Evolutionary conservation across 1,284 basidiomycete genomes (phyloP).

Genomic region (Salmacisia buchloeana): DNA sequence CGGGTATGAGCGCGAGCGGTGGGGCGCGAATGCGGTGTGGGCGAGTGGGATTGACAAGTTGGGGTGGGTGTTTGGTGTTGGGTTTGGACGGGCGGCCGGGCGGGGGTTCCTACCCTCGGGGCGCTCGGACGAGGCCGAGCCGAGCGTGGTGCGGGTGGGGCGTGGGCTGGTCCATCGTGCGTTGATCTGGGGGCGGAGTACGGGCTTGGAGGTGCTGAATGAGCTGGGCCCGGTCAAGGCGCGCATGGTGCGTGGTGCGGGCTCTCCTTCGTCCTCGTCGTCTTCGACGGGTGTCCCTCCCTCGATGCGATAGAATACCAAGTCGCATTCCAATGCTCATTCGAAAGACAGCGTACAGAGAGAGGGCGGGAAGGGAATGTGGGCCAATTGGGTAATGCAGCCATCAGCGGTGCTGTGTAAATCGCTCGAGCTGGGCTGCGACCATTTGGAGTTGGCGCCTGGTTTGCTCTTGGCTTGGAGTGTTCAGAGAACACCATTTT

Average conservation of each 20-base stretch:
- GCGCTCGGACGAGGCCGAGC: constrained; percentile 12
- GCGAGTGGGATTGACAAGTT: constrained; percentile 44
- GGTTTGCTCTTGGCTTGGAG: background rate
- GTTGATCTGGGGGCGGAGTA: constrained; percentile 43
- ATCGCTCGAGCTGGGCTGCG: constrained; percentile 9
- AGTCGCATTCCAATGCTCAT: no score
- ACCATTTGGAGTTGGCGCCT: background rate
- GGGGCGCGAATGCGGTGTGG: constrained; percentile 45
- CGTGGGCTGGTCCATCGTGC: constrained; percentile 25
- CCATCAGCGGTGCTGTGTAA: background rate
- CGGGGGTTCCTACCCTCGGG: constrained; percentile 8
- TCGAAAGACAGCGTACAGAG: no score
- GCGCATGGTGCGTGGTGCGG: constrained; percentile 16
- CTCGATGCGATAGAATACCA: background rate
- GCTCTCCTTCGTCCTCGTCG: background rate
- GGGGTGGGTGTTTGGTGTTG: constrained; percentile 37
- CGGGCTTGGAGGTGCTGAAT: constrained; percentile 46
- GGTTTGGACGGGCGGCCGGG: constrained; percentile 26
- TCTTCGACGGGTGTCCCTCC: background rate
- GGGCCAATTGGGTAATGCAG: constrained; percentile 9
- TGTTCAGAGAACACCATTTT: background rate
- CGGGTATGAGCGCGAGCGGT: constrained; percentile 37
- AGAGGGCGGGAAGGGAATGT: background rate
- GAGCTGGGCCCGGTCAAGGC: constrained; percentile 44
- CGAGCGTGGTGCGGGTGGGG: constrained; percentile 20